These are phyloP conservation scores for Zychaea mexicana DNA, from an alignment of 371 early-diverging fungal genomes.

Conservation along the genomic window DNA sequence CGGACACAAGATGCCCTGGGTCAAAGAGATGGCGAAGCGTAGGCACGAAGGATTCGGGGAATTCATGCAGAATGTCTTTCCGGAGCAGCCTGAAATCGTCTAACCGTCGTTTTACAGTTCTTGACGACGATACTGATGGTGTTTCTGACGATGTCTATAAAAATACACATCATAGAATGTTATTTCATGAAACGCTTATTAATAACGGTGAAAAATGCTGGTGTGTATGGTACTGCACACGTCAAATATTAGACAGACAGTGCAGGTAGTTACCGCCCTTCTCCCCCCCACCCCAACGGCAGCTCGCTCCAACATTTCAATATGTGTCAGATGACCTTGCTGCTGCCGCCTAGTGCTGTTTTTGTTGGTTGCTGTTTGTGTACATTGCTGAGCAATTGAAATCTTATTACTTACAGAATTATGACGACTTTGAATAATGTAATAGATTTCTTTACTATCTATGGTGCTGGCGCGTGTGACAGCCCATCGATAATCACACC, in stretches of 20 bases:
- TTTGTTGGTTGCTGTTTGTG: background rate
- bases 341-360: no score
- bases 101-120: conserved; percentile 25
- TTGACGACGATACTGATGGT: background rate
- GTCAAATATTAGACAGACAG: no score
- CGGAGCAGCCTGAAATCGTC: conserved; percentile 53
- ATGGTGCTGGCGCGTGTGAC: conserved; percentile 4
- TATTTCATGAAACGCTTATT: no score
- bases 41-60: conserved; percentile 56
- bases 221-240: no score
- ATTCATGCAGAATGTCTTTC: conserved; percentile 42
- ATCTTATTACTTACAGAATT: background rate
- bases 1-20: conserved; percentile 25
- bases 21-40: conserved; percentile 40
- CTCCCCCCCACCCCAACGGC: no score
- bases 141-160: no score
- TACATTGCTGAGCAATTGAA: background rate
- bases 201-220: no score
- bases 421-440: conserved; percentile 1
- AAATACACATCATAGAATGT: no score
- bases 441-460: background rate
- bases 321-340: no score
- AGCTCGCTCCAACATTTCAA: no score
- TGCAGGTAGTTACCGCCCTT: no score
- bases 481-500: conserved; percentile 2